Percentiles rank a stretch among this genome's conserved stretches.
These are phyloP conservation scores for Infundibulicybe gibba DNA, from an alignment of 768 basidiomycete species.

Conservation along the genomic window DNA sequence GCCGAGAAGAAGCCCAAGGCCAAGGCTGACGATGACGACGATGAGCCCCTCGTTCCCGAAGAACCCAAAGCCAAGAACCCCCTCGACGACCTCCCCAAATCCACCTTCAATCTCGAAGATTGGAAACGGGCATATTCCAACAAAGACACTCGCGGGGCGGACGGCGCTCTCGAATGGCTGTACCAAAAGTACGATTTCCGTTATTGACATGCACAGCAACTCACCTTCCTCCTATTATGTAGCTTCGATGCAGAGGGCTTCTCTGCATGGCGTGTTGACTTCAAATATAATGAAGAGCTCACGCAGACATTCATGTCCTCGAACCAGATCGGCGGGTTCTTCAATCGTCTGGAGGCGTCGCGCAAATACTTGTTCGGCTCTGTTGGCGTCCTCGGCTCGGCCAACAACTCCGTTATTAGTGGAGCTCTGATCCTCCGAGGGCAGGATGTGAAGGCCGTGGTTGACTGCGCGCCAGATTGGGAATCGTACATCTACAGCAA, in stretches of 20 bases:
- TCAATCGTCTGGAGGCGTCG: constrained; percentile 95
- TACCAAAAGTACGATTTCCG: constrained; percentile 76
- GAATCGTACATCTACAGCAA: constrained; percentile 83
- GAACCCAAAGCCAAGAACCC: constrained; percentile 96
- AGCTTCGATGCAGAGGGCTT: constrained; percentile 89
- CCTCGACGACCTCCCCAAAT: constrained; percentile 86
- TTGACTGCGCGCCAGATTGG: constrained; percentile 85
- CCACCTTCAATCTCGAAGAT: constrained; percentile 86
- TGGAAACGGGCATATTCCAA: constrained; percentile 99
- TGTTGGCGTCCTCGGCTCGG: constrained; percentile 81
- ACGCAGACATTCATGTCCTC: constrained; percentile 92
- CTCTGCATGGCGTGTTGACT: constrained; percentile 90
- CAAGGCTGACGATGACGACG: constrained; percentile 72
- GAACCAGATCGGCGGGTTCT: constrained; percentile 94
- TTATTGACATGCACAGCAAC: background rate
- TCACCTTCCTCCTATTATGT: background rate
- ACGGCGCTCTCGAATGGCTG: constrained; percentile 91
- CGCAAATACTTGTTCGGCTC: constrained; percentile 97
- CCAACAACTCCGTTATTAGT: constrained; percentile 75
- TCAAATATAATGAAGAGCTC: constrained; percentile 95
- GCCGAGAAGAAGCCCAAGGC: constrained; percentile 58
- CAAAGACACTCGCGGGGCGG: constrained; percentile 87
- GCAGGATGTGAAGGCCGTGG: constrained; percentile 61
- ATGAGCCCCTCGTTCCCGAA: constrained; percentile 65
- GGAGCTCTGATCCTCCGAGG: constrained; percentile 87